Conservation (phyloP, 2,329 filamentous ascomycete genomes). For the Fusarium bulbicola region DNA sequence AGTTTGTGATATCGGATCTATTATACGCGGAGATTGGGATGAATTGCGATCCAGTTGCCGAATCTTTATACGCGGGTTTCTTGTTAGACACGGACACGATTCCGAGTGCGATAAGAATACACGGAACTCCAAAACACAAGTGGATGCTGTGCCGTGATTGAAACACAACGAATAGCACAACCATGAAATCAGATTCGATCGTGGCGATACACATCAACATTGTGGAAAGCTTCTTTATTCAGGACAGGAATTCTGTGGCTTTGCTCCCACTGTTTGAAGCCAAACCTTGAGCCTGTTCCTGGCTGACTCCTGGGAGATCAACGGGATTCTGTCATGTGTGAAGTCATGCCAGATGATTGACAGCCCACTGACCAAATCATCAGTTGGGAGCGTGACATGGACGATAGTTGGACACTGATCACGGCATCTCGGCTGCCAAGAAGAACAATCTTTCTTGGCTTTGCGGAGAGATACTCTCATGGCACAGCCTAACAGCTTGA, state of each 20-base stretch:
- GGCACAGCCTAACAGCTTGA: background rate
- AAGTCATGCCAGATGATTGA: background rate
- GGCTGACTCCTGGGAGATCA: background rate
- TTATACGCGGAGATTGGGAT: slow-evolving; percentile 18
- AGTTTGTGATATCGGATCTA: slow-evolving; percentile 2
- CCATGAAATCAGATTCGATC: background rate
- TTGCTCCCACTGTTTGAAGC: slow-evolving; percentile 12
- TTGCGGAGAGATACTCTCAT: background rate
- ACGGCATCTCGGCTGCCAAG: slow-evolving; percentile 35
- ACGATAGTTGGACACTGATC: slow-evolving; percentile 5
- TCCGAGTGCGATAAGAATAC: slow-evolving; percentile 15
- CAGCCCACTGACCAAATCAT: background rate
- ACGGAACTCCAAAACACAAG: slow-evolving; percentile 4
- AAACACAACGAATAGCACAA: slow-evolving; percentile 8
- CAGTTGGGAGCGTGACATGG: slow-evolving; percentile 1
- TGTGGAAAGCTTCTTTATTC: background rate
- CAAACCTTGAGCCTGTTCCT: slow-evolving; percentile 28
- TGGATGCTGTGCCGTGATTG: slow-evolving; percentile 22
- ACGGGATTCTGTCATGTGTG: background rate
- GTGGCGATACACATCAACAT: background rate
- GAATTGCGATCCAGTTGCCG: background rate
- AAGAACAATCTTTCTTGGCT: slow-evolving; percentile 8
- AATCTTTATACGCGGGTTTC: slow-evolving; percentile 8
- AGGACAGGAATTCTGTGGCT: slow-evolving; percentile 31
- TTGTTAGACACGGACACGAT: slow-evolving; percentile 22